These are phyloP conservation scores for Cladochytrium replicatum DNA, from an alignment of 192 early-diverging fungal species.

Conservation along the genomic window DNA sequence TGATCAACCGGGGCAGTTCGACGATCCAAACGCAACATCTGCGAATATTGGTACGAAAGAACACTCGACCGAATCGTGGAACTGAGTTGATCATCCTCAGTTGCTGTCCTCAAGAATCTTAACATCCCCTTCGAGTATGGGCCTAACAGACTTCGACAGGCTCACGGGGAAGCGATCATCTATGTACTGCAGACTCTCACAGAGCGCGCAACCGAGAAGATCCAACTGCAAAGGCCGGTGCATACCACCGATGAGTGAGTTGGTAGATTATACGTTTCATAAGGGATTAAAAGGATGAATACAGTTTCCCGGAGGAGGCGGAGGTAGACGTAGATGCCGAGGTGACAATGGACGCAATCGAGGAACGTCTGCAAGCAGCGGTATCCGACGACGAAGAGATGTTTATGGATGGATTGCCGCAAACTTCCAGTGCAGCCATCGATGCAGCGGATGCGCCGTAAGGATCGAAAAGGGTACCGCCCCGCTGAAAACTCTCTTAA, in stretches of 20 bases:
- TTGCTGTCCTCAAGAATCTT: constrained; percentile 37
- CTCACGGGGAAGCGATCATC: constrained; percentile 42
- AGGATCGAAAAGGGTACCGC: neutral
- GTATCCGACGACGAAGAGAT: constrained; percentile 46
- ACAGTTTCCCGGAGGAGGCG: constrained; percentile 50
- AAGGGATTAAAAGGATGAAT: neutral
- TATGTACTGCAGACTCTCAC: constrained; percentile 29
- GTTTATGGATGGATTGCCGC: constrained; percentile 18
- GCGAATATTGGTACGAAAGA: constrained; percentile 40
- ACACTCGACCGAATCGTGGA: neutral
- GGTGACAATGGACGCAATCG: constrained; percentile 44
- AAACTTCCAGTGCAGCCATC: neutral
- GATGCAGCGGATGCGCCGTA: constrained; percentile 5
- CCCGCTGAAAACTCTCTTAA: neutral
- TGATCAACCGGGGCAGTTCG: constrained; percentile 46
- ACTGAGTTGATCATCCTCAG: constrained; percentile 19
- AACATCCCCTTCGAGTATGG: constrained; percentile 42
- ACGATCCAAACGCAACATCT: constrained; percentile 47
- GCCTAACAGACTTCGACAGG: constrained; percentile 46
- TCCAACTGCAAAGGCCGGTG: constrained; percentile 36
- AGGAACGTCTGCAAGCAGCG: constrained; percentile 29
- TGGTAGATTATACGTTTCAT: neutral
- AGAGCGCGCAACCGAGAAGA: constrained; percentile 29
- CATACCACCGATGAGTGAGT: constrained; percentile 46
- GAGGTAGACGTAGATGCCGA: constrained; percentile 54